Evolutionary conservation across 805 yeast genomes (phyloP).

Genomic region (Yamadazyma kitorensis): DNA sequence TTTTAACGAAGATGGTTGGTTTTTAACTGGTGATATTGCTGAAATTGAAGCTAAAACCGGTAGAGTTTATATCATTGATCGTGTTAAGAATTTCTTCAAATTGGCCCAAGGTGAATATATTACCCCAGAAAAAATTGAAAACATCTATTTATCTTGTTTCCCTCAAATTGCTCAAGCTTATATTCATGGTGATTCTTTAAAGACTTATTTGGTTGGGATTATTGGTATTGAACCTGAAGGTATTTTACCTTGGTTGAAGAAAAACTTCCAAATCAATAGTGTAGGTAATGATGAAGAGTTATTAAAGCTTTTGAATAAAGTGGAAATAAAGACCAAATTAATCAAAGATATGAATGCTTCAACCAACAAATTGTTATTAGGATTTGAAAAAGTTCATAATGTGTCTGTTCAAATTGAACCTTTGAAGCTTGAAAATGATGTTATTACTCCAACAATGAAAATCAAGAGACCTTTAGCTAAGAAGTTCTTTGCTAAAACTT

Average conservation of each 20-base stretch:
- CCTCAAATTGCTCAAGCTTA: slow-evolving; percentile 52
- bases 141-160: slow-evolving; percentile 52
- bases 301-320: slow-evolving; percentile 23
- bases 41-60: slow-evolving; percentile 29
- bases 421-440: slow-evolving; percentile 56
- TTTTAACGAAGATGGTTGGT: slow-evolving; percentile 51
- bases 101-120: slow-evolving; percentile 54
- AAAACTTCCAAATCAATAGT: slow-evolving; percentile 14
- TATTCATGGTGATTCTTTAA: slow-evolving; percentile 62
- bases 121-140: slow-evolving; percentile 75
- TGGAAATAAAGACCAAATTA: slow-evolving; percentile 34
- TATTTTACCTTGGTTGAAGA: slow-evolving; percentile 17
- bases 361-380: slow-evolving; percentile 40
- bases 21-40: slow-evolving; percentile 57
- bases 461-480: slow-evolving; percentile 40
- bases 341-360: slow-evolving; percentile 36
- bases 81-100: slow-evolving; percentile 79
- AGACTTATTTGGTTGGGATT: slow-evolving; percentile 57
- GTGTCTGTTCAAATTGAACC: slow-evolving; percentile 55
- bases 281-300: slow-evolving; percentile 22
- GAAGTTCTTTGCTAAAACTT: slow-evolving; percentile 21
- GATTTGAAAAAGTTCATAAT: slow-evolving; percentile 64
- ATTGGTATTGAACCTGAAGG: slow-evolving; percentile 56
- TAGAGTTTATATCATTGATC: slow-evolving; percentile 59
- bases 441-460: slow-evolving; percentile 65